Evolutionary conservation across 1,284 basidiomycete species (phyloP).

Genomic region (Moesziomyces antarcticus): DNA sequence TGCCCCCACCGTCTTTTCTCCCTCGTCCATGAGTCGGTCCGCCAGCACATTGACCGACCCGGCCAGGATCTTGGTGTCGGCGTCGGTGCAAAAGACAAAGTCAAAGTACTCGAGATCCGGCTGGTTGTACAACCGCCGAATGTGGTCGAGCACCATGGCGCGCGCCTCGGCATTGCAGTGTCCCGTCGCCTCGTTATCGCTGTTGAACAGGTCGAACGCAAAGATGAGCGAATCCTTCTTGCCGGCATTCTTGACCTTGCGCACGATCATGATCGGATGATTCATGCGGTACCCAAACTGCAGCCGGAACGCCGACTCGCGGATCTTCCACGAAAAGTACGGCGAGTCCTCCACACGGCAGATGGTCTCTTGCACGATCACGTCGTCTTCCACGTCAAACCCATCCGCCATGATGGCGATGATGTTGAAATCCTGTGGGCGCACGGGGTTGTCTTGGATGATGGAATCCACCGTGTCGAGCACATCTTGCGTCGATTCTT

Average conservation of each 20-base stretch:
- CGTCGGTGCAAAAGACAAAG: constrained; percentile 35
- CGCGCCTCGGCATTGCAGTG: constrained; percentile 27
- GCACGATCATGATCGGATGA: constrained; percentile 25
- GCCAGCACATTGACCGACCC: constrained; percentile 27
- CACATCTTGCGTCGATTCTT: constrained; percentile 31
- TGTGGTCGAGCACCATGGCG: constrained; percentile 24
- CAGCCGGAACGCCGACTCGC: constrained; percentile 27
- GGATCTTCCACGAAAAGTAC: constrained; percentile 40
- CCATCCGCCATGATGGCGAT: constrained; percentile 39
- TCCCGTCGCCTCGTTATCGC: constrained; percentile 26
- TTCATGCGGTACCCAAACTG: constrained; percentile 27
- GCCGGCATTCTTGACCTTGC: constrained; percentile 34
- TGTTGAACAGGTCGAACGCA: constrained; percentile 39
- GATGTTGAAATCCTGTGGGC: constrained; percentile 23
- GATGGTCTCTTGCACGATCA: constrained; percentile 20
- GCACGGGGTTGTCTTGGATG: constrained; percentile 25
- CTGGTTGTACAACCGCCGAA: constrained; percentile 18
- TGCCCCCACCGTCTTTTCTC: constrained; percentile 28
- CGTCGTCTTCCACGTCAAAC: constrained; percentile 34
- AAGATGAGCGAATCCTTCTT: constrained; percentile 45
- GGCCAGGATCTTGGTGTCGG: constrained; percentile 34
- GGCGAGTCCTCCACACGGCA: constrained; percentile 17
- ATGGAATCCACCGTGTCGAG: constrained; percentile 39
- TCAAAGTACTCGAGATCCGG: constrained; percentile 25
- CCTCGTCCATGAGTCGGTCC: constrained; percentile 25